These are phyloP conservation scores for Didymella arachidicola DNA, from an alignment of 2,329 filamentous ascomycete genomes.

Conservation along the genomic window DNA sequence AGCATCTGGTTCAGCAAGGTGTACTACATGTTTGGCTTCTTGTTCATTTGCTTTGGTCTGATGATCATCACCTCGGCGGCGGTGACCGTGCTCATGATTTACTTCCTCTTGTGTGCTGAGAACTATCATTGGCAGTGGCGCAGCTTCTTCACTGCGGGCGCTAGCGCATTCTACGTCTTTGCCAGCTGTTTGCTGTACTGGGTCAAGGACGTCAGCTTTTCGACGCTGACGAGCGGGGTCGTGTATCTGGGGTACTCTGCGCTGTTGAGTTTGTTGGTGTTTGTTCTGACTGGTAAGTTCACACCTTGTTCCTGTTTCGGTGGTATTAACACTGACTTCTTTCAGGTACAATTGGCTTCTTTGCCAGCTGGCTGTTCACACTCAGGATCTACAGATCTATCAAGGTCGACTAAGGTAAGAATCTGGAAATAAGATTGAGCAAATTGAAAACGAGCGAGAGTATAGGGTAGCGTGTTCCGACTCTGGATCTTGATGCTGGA, in stretches of 20 bases:
- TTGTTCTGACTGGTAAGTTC: conserved; percentile 85
- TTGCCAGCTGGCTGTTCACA: conserved; percentile 93
- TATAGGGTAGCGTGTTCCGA: background rate
- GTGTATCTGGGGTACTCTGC: conserved; percentile 93
- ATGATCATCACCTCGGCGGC: conserved; percentile 96
- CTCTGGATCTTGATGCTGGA: background rate
- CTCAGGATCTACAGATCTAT: conserved; percentile 96
- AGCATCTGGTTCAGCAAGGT: conserved; percentile 98
- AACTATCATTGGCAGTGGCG: conserved; percentile 99
- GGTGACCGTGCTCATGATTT: conserved; percentile 92
- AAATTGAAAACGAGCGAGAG: background rate
- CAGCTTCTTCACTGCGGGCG: conserved; percentile 88
- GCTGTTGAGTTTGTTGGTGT: conserved; percentile 88
- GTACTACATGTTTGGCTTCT: conserved; percentile 99
- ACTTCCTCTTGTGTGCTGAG: conserved; percentile 94
- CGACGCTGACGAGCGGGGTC: conserved; percentile 83
- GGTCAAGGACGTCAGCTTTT: conserved; percentile 84
- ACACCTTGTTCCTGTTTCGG: background rate
- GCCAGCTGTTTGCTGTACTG: conserved; percentile 90
- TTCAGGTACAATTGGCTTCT: conserved; percentile 91
- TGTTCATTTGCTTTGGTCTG: conserved; percentile 95
- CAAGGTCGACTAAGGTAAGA: conserved; percentile 79
- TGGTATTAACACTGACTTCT: conserved; percentile 23
- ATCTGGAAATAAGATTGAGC: background rate
- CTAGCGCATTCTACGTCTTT: conserved; percentile 91